These are phyloP conservation scores for Tetracentron sinense DNA, from an alignment of 164 flowering plant genomes.

Conservation along the genomic window DNA sequence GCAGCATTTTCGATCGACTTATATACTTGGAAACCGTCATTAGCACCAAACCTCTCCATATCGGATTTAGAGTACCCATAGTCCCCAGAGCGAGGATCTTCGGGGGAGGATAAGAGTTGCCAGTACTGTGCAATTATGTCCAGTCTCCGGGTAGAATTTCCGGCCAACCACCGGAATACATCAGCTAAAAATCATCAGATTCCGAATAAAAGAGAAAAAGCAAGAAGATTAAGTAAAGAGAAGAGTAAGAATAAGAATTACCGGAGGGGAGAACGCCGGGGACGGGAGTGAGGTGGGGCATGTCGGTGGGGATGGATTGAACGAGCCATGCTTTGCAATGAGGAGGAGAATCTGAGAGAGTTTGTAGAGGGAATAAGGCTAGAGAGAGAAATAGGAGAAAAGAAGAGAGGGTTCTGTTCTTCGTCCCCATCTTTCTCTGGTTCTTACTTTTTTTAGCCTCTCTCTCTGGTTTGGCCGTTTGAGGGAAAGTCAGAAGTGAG, in stretches of 20 bases:
- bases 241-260: constrained; percentile 14
- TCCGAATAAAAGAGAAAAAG: not conserved
- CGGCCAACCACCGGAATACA: constrained; percentile 83
- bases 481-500: no score
- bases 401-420: not conserved
- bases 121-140: constrained; percentile 89
- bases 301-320: constrained; percentile 87
- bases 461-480: no score
- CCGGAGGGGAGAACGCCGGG: constrained; percentile 77
- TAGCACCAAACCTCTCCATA: constrained; percentile 66
- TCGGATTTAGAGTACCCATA: constrained; percentile 73
- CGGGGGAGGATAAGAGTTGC: constrained; percentile 63
- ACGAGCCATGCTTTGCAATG: constrained; percentile 89
- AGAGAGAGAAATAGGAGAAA: constrained; percentile 5
- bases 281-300: constrained; percentile 74
- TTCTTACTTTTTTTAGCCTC: no score
- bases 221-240: not conserved
- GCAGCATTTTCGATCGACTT: constrained; percentile 65
- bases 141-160: constrained; percentile 57
- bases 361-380: not conserved
- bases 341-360: constrained; percentile 8
- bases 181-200: constrained; percentile 44
- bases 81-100: constrained; percentile 79
- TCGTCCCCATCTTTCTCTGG: not conserved
- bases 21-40: constrained; percentile 54